Conservation (phyloP, 1,284 basidiomycete species). For the Rhodotorula sp. region DNA sequence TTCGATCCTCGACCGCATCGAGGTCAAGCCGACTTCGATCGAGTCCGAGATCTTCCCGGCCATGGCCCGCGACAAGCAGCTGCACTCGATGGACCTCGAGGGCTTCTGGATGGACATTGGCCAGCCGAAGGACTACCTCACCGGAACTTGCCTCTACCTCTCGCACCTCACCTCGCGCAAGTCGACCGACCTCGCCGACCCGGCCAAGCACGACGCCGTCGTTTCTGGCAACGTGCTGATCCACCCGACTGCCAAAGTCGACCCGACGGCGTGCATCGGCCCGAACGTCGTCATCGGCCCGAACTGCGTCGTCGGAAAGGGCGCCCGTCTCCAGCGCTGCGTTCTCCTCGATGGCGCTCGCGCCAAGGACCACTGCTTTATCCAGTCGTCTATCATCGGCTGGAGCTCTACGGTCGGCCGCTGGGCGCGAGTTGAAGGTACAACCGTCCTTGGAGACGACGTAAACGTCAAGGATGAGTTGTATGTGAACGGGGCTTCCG, state of each 20-base stretch:
- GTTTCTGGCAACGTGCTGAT: constrained; percentile 32
- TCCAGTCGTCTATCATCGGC: constrained; percentile 56
- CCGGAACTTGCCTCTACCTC: constrained; percentile 57
- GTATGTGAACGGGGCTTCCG: constrained; percentile 55
- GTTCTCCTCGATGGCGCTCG: constrained; percentile 53
- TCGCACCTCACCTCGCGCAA: constrained; percentile 52
- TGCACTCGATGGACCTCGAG: constrained; percentile 56
- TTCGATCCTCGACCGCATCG: constrained; percentile 55
- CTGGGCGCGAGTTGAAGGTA: constrained; percentile 50
- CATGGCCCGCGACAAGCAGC: constrained; percentile 54
- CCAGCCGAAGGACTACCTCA: constrained; percentile 53
- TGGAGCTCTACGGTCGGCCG: constrained; percentile 57
- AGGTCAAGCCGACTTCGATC: constrained; percentile 57
- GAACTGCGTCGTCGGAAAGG: constrained; percentile 54
- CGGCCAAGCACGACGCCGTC: constrained; percentile 50
- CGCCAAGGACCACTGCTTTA: constrained; percentile 56
- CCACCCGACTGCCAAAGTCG: constrained; percentile 52
- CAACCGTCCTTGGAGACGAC: constrained; percentile 56
- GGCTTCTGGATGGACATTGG: constrained; percentile 60
- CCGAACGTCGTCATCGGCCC: constrained; percentile 58
- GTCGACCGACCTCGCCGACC: constrained; percentile 52
- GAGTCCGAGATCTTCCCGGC: constrained; percentile 58
- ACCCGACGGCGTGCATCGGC: constrained; percentile 54
- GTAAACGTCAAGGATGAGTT: constrained; percentile 58
- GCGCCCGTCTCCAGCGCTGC: constrained; percentile 56